These are phyloP conservation scores for Apiospora malaysiana DNA, from an alignment of 2,329 filamentous ascomycete species.

Conservation along the genomic window DNA sequence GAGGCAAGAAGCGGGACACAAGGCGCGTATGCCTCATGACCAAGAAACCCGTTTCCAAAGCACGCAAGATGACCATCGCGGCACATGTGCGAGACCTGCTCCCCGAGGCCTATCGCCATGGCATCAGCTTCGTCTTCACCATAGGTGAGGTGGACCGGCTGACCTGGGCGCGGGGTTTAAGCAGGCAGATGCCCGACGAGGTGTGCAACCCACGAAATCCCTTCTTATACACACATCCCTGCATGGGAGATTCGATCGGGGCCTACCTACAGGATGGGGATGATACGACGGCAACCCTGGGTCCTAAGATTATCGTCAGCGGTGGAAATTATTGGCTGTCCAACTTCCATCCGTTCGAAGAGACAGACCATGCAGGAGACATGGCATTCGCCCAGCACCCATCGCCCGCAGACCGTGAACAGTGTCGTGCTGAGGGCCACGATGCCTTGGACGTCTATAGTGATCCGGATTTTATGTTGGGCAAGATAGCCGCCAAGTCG, in stretches of 20 bases:
- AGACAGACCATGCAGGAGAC: slow-evolving; percentile 39
- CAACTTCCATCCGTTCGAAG: slow-evolving; percentile 51
- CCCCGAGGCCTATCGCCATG: slow-evolving; percentile 39
- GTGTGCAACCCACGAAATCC: slow-evolving; percentile 49
- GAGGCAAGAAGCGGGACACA: slow-evolving; percentile 42
- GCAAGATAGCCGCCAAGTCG: slow-evolving; percentile 46
- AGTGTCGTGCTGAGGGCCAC: slow-evolving; percentile 44
- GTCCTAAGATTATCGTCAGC: slow-evolving; percentile 46
- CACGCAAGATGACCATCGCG: slow-evolving; percentile 46
- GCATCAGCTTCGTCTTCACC: slow-evolving; percentile 46
- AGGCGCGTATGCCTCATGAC: slow-evolving; percentile 51
- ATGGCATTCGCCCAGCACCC: slow-evolving; percentile 47
- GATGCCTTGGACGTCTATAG: slow-evolving; percentile 40
- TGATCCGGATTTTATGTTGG: slow-evolving; percentile 39
- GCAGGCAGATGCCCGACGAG: slow-evolving; percentile 46
- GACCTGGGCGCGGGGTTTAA: slow-evolving; percentile 48
- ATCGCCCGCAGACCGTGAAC: slow-evolving; percentile 46
- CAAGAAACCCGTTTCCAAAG: slow-evolving; percentile 38
- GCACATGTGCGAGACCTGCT: slow-evolving; percentile 49
- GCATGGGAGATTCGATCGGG: slow-evolving; percentile 54
- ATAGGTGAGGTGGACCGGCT: slow-evolving; percentile 44
- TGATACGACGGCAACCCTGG: slow-evolving; percentile 49
- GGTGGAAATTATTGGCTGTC: slow-evolving; percentile 49
- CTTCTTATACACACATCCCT: slow-evolving; percentile 48
- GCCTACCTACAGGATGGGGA: slow-evolving; percentile 37